Evolutionary conservation across 2,329 filamentous ascomycete genomes (phyloP), one percentile per base, ranked within the genome.

Genomic region (Knufia fluminis): DNA sequence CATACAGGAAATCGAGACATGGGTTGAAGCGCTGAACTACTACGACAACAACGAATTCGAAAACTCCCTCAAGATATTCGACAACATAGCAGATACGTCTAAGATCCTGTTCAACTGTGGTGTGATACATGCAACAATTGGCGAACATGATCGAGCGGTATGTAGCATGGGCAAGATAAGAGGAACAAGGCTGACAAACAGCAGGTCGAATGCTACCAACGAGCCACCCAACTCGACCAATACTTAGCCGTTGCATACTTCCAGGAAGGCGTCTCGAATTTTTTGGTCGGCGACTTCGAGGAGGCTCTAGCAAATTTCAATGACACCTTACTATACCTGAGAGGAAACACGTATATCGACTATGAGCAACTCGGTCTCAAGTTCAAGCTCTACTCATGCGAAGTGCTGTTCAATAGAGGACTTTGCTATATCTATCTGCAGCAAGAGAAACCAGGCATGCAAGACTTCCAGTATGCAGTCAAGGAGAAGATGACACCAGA

Each of bases 11-110:
- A 98, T 98, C 69, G 91, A 97, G 73, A 94, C 88, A 44, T 98
- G 92, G 92, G 92, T 97, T 59, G 76, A 83, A 66, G 92, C 92
- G 68, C 80, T 98, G 49, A 82, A 75, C 60, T 83, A 84, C 65
- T 98, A 98, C 72, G 92, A 98, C 71, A 92, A 91, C 71, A 94
- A 95, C 71, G 88, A 98, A 64, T 97, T 94, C 69, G 91, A 97
- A 62, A 85, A 91, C 58, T 82, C 92, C 23, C 71, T 97, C 55
- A 79, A 76, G 60, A 80, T 86, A 53, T 97, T 98, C 64, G 85
- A 87, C 55, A 79, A 76, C 59, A 95, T 98, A 62, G 78, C 85
- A 54, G 92, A 97, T 66, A 98, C 92, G 0, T 96, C 92, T 60
- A 97, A 95, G 74, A 98, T 98, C 55, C 75, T 95, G 54, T 98